Percentiles rank a stretch among this genome's conserved stretches.
phyloP scores from a whole-genome alignment of 768 basidiomycete species.

The Boletus rex-veris region DNA sequence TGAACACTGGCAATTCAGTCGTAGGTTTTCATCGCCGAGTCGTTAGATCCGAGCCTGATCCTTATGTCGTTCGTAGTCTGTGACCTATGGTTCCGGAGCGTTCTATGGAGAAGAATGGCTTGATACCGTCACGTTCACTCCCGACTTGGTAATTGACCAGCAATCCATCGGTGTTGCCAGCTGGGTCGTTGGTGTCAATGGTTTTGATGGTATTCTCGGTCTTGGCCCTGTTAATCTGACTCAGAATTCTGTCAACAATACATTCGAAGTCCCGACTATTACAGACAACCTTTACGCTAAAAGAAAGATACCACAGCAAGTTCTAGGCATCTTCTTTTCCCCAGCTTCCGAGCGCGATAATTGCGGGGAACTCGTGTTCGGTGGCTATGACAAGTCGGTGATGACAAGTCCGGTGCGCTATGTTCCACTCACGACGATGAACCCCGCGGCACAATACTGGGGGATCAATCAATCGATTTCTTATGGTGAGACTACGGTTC shows the following conservation, averaged over 20 bases:
- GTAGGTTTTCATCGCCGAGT: conserved; percentile 15
- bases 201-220: conserved; percentile 42
- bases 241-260: conserved; percentile 15
- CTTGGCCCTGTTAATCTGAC: conserved; percentile 36
- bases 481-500: conserved; percentile 23
- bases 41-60: not conserved
- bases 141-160: not conserved
- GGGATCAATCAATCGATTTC: conserved; percentile 34
- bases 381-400: conserved; percentile 18
- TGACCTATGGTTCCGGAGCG: conserved; percentile 1
- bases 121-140: conserved; percentile 11
- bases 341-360: conserved; percentile 21
- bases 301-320: conserved; percentile 24
- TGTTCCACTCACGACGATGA: conserved; percentile 23
- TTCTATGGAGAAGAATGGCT: conserved; percentile 13
- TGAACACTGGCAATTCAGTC: conserved; percentile 18
- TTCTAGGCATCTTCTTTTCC: conserved; percentile 33
- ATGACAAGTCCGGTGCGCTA: conserved; percentile 23
- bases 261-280: conserved; percentile 30
- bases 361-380: conserved; percentile 28
- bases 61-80: not conserved
- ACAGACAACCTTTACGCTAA: conserved; percentile 34
- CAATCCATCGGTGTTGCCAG: conserved; percentile 40
- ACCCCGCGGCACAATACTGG: conserved; percentile 29
- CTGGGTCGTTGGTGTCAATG: not conserved